Percentiles rank a stretch among this genome's conserved stretches.
Conservation (phyloP, 345 rosid genomes). For the Lepidium aucheri region DNA sequence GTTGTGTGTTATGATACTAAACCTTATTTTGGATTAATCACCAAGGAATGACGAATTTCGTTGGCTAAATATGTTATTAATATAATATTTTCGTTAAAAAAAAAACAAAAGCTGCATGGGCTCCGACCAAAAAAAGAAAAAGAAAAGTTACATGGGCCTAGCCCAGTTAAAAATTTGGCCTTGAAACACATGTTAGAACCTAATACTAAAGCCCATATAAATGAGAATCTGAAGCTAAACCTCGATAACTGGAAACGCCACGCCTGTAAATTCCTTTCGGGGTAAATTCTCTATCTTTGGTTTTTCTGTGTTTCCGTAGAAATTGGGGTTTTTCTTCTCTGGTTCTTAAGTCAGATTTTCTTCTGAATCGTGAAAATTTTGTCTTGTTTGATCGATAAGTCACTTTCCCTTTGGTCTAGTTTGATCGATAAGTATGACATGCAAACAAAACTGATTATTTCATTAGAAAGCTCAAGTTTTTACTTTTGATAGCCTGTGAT, state of each 20-base stretch:
- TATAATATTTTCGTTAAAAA: too few species aligned
- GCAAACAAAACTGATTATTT: neutral
- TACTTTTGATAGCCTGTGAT: neutral
- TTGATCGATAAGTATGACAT: neutral
- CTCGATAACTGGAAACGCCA: neutral
- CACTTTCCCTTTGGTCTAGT: neutral
- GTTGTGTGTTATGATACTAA: too few species aligned
- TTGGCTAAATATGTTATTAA: too few species aligned
- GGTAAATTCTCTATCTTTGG: neutral
- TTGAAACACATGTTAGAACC: too few species aligned
- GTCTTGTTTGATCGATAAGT: neutral
- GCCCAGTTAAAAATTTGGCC: too few species aligned
- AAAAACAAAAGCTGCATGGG: too few species aligned
- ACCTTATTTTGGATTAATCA: too few species aligned
- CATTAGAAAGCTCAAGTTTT: neutral
- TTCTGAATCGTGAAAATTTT: neutral
- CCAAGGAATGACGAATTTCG: too few species aligned
- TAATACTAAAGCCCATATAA: neutral
- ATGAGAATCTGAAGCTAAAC: neutral
- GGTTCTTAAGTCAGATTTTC: neutral
- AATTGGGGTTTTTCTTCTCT: slow-evolving; percentile 1
- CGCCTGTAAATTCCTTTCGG: neutral
- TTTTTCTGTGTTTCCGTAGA: neutral
- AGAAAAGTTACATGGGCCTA: too few species aligned
- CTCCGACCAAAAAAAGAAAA: too few species aligned